These are phyloP conservation scores for Globisporangium lucens DNA, from an alignment of 352 stramenopile genomes.

Conservation along the genomic window DNA sequence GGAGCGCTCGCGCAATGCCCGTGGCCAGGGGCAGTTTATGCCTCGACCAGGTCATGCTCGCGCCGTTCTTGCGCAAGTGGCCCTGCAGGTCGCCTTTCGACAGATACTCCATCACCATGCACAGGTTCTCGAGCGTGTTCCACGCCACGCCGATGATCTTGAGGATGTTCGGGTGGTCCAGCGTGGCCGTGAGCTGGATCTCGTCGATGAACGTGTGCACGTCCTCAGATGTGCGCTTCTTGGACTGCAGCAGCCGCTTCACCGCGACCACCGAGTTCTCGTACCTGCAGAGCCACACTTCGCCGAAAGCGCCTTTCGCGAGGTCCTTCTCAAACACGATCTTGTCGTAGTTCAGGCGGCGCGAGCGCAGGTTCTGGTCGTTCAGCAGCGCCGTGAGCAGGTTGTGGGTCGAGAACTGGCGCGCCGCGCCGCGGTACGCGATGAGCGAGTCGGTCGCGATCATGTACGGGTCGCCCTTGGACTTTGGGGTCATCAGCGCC, in stretches of 20 bases:
- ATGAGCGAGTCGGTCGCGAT: slow-evolving; percentile 15
- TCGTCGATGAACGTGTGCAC: slow-evolving; percentile 40
- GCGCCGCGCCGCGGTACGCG: slow-evolving; percentile 13
- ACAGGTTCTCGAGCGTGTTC: slow-evolving; percentile 50
- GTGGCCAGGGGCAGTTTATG: slow-evolving; percentile 43
- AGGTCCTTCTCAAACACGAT: slow-evolving; percentile 40
- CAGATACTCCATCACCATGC: slow-evolving; percentile 54
- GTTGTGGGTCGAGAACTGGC: slow-evolving; percentile 14
- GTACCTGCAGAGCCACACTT: slow-evolving; percentile 49
- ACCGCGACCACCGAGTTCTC: slow-evolving; percentile 38
- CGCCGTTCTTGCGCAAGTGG: slow-evolving; percentile 28
- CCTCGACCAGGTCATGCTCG: slow-evolving; percentile 14
- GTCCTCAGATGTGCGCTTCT: slow-evolving; percentile 27
- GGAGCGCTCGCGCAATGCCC: slow-evolving; percentile 37
- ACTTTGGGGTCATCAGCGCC: slow-evolving; percentile 8
- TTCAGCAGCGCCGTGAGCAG: slow-evolving; percentile 25
- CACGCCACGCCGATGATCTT: slow-evolving; percentile 47
- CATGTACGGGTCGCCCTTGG: slow-evolving; percentile 17
- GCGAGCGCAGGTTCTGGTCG: slow-evolving; percentile 30
- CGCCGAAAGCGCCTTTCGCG: slow-evolving; percentile 43
- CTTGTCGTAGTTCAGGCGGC: slow-evolving; percentile 41
- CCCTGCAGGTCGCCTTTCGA: slow-evolving; percentile 38
- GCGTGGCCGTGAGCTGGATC: slow-evolving; percentile 36
- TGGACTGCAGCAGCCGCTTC: slow-evolving; percentile 42
- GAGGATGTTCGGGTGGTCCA: slow-evolving; percentile 47